phyloP scores from a whole-genome alignment of 176 grass and related monocot genomes.

The Pontederia crassipes region DNA sequence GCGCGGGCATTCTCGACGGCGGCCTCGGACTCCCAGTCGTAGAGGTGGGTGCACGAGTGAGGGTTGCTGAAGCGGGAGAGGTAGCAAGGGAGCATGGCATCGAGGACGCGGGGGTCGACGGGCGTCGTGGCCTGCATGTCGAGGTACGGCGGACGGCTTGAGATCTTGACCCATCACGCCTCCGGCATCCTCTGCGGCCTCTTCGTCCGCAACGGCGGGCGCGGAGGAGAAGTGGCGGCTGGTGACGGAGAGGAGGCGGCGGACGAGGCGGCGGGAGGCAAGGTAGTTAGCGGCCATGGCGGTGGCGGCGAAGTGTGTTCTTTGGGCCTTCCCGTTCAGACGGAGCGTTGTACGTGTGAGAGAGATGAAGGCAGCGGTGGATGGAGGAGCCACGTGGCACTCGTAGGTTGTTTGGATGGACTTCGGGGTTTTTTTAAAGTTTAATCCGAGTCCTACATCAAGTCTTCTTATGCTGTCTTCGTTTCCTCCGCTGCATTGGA shows the following conservation, averaged over 20 bases:
- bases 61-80: constrained; percentile 80
- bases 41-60: constrained; percentile 93
- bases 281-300: neutral
- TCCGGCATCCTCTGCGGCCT: neutral
- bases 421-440: too few species aligned
- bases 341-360: neutral
- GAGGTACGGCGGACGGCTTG: constrained; percentile 75
- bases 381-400: too few species aligned
- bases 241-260: constrained; percentile 15
- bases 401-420: too few species aligned
- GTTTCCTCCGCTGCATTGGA: too few species aligned
- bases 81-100: constrained; percentile 93
- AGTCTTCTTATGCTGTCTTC: too few species aligned
- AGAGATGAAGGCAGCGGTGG: too few species aligned
- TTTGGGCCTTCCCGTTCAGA: neutral
- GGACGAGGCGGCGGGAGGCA: constrained; percentile 5
- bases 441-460: too few species aligned
- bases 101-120: constrained; percentile 79
- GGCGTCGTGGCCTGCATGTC: constrained; percentile 97
- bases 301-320: too few species aligned
- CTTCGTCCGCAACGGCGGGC: constrained; percentile 17
- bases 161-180: constrained; percentile 64
- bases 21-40: constrained; percentile 93
- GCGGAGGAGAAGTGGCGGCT: neutral
- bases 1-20: constrained; percentile 75